Base-by-base conservation (phyloP, 345 rosid species). In the Diplotaxis tenuifolia region DNA sequence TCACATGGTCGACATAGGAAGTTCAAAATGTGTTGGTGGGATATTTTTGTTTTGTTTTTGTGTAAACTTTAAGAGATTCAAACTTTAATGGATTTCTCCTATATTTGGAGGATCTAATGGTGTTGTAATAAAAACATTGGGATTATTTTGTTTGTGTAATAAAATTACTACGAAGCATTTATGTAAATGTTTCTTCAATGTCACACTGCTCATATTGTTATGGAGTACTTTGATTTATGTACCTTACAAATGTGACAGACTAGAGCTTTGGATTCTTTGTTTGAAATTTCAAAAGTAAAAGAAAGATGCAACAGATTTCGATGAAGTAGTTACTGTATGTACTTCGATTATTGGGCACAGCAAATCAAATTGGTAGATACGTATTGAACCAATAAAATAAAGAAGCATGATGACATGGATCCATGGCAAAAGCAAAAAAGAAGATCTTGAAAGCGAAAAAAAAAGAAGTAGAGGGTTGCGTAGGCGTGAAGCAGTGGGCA, bases 401-500 rank as follows among this genome's bases (percentile, higher is more conserved):
- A 57, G 67, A 25, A 32, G 45, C 52, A 29, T 28, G 2, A 36
- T 57, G 71, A 70, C 42, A 42, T 63, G 66, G 40, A 63, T 45
- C 69, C 71, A 76, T 76, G 75, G 15, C 57, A 31, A 76, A 76
- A 57, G 67, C 56, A 31, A 76, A 70, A 32, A 67, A 75, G 59
- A 68, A 69, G 79, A 75, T 69, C 75, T 75, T 49, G 16, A 31
- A 54, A 23, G 27, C n/a, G 32, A 19, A 22, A 72, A 19, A 16
- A n/a, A 15, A 67, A 11, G 7, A 23, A 27, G 1, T 32, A 2
- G 4, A 25, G 32, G 62, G 56, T 76, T 70, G 80, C 80, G 72
- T 76, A 76, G 62, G 80, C 80, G 80, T 76, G 80, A 76, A 70
- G 75, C 62, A 76, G 72, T 76, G 80, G 67, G 67, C 61, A 65